A percentile compares a stretch with the other conserved stretches of the same genome.
phyloP scores from a whole-genome alignment of 108 stramenopile species.

The Pseudonitzschia delicatissima region DNA sequence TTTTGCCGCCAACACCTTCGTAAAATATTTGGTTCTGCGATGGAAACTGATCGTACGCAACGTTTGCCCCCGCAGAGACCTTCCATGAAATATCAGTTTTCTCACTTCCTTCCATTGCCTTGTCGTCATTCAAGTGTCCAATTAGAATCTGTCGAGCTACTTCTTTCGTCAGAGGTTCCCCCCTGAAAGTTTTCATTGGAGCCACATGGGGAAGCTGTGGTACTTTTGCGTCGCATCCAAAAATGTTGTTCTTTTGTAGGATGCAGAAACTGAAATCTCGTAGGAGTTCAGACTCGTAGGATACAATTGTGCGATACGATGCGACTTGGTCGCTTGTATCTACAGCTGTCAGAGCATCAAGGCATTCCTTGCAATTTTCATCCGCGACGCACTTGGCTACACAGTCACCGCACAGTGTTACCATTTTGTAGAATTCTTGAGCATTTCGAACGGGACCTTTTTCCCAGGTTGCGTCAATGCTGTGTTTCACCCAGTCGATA shows the following conservation, averaged over 20 bases:
- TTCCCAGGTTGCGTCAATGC: conserved; percentile 87
- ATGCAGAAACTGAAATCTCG: conserved; percentile 90
- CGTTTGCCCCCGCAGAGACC: conserved; percentile 88
- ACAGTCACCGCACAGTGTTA: conserved; percentile 73
- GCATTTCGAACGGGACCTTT: conserved; percentile 77
- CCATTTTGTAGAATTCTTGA: conserved; percentile 74
- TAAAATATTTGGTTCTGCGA: conserved; percentile 91
- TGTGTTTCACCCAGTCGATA: conserved; percentile 51
- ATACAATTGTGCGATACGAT: conserved; percentile 91
- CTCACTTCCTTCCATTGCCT: conserved; percentile 38
- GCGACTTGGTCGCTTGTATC: conserved; percentile 85
- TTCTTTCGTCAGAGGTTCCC: conserved; percentile 61
- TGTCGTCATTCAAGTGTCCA: conserved; percentile 81
- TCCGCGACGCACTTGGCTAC: conserved; percentile 62
- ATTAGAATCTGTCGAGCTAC: conserved; percentile 73
- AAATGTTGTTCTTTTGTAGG: conserved; percentile 87
- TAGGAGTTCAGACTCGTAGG: conserved; percentile 85
- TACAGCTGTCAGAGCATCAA: conserved; percentile 64
- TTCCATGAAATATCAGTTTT: conserved; percentile 83
- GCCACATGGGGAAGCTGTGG: conserved; percentile 63
- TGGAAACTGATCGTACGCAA: conserved; percentile 95
- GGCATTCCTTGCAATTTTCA: conserved; percentile 65
- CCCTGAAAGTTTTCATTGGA: conserved; percentile 66
- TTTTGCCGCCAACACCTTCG: conserved; percentile 40
- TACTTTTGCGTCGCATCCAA: conserved; percentile 74